Evolutionary conservation across 2,329 filamentous ascomycete genomes (phyloP).

Genomic region (Fusarium sp.): DNA sequence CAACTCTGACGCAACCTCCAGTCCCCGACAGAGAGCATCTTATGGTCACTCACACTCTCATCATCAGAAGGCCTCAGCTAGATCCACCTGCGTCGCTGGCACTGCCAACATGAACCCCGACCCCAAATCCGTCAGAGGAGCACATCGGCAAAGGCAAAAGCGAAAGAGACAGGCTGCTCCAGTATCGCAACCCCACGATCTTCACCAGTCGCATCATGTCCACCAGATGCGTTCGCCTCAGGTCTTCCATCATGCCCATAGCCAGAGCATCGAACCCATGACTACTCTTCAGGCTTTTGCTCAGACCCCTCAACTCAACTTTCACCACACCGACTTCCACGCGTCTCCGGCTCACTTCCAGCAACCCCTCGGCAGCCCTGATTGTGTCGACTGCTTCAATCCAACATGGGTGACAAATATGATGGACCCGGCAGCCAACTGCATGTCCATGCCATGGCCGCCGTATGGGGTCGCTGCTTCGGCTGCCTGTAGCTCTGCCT

Average conservation of each 20-base stretch:
- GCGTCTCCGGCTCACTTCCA: constrained; percentile 29
- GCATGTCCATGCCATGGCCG: constrained; percentile 35
- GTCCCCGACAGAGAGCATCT: not conserved
- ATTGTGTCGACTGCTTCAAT: constrained; percentile 20
- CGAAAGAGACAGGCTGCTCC: constrained; percentile 27
- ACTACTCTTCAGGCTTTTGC: constrained; percentile 38
- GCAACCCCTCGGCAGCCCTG: constrained; percentile 20
- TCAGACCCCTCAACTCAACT: constrained; percentile 32
- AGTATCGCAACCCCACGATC: constrained; percentile 15
- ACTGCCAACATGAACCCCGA: constrained; percentile 15
- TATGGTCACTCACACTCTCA: constrained; percentile 2
- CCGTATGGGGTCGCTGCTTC: constrained; percentile 48
- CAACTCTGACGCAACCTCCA: constrained; percentile 8
- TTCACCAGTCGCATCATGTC: constrained; percentile 26
- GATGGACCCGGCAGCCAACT: constrained; percentile 25
- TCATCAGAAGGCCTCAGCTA: constrained; percentile 16
- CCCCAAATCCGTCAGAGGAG: constrained; percentile 13
- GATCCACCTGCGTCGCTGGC: constrained; percentile 23
- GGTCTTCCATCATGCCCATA: constrained; percentile 18
- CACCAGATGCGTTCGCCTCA: constrained; percentile 31
- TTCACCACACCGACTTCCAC: constrained; percentile 27
- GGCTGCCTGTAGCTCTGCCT: constrained; percentile 51
- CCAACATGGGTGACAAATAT: constrained; percentile 31
- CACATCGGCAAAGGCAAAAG: constrained; percentile 32
- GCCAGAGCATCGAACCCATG: constrained; percentile 37